Base-by-base conservation (phyloP, 768 basidiomycete species). In the Pholiota microspora region DNA sequence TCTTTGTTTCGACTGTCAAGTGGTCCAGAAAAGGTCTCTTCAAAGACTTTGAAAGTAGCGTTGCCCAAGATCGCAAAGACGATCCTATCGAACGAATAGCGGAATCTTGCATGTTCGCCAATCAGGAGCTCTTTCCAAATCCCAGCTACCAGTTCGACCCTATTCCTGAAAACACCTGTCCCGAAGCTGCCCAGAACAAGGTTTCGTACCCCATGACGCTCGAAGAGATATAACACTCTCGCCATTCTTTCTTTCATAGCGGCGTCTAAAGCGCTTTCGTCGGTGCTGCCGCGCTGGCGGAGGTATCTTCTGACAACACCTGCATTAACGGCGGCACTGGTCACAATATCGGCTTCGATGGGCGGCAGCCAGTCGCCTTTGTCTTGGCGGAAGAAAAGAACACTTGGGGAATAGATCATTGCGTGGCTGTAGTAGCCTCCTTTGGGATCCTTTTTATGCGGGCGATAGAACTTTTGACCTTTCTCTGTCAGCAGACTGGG, bases 171-270 rank as follows among this genome's bases (percentile, higher is more conserved):
- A 3, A 84, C 88, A 0, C 88, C 88, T 0, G 88, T 89, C 15
- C 88, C 88, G 67, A 88, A 89, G 62, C 82, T 83, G 25, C 89
- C 88, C n/a, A 90, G 67, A 0, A 89, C 83, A 40, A 90, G 53
- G 58, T 82, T 76, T 59, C 71, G 72, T 15, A 80, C 77, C 2
- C 82, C 81, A 54, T 80, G 74, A 35, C 69, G 71, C 67, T 89
- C 82, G 63, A 88, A 87, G 23, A 89, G 68, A 47, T 70, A 79
- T 3, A 90, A 66, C 21, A 89, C 69, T 12, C 88, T 76, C 0
- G 71, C 84, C 85, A 90, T 89, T 12, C 88, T 75, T 64, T 90
- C 86, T 50, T 71, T 78, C 86, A 89, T 90, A 27, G 71, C 69
- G 4, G 57, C 62, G 57, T 75, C 54, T 28, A 72, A 62, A 15